A percentile compares a stretch with the other conserved stretches of the same genome.
These are phyloP conservation scores for Helicocarpus griseus DNA, from an alignment of 2,329 filamentous ascomycete species.

Conservation along the genomic window DNA sequence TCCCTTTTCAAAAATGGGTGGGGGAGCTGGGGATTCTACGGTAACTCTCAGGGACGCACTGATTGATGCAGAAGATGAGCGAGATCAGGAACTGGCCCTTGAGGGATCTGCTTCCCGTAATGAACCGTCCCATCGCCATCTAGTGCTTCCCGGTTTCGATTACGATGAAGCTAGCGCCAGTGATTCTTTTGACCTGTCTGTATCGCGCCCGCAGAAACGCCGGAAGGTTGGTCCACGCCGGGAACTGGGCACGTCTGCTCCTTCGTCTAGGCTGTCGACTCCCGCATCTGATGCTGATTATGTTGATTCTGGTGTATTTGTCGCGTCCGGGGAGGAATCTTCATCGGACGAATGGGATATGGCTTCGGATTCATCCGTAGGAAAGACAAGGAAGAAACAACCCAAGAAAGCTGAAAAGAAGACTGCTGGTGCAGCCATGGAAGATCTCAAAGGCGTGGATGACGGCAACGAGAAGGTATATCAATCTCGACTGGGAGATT, in stretches of 20 bases:
- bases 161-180: conserved; percentile 36
- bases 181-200: conserved; percentile 18
- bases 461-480: conserved; percentile 84
- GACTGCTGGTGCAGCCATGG: conserved; percentile 31
- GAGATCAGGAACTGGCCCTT: conserved; percentile 41
- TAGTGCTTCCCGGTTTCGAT: conserved; percentile 64
- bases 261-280: conserved; percentile 17
- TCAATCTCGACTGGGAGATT: conserved; percentile 62
- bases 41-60: conserved; percentile 68
- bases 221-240: conserved; percentile 20
- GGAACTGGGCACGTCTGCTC: neutral
- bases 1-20: conserved; percentile 73
- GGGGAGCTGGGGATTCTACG: conserved; percentile 27
- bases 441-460: conserved; percentile 59
- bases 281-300: conserved; percentile 28
- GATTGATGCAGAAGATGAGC: conserved; percentile 69
- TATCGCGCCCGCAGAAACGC: conserved; percentile 23
- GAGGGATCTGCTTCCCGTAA: conserved; percentile 27
- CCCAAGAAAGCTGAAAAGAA: conserved; percentile 28
- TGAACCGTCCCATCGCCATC: conserved; percentile 58
- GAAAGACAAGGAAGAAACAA: conserved; percentile 17
- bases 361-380: conserved; percentile 11
- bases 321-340: conserved; percentile 14
- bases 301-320: conserved; percentile 13
- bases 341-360: conserved; percentile 8